Evolutionary conservation across 73 alveolate species (phyloP).

Genomic region (Urostyla sp.): DNA sequence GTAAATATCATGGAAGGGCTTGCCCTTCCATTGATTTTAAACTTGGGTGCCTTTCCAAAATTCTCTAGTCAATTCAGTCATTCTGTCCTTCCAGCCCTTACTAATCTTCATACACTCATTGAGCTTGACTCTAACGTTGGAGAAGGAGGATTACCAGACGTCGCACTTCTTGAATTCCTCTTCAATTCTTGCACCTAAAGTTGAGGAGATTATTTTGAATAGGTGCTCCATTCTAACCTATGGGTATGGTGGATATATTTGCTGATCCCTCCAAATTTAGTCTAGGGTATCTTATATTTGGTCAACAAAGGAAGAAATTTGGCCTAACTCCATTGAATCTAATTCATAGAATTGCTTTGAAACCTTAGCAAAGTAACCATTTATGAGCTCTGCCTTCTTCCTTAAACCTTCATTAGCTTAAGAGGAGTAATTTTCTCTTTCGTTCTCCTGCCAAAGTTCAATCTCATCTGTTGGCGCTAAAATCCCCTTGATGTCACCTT

Average conservation of each 20-base stretch:
- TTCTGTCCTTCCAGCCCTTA: conserved; percentile 69
- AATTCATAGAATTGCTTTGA: conserved; percentile 58
- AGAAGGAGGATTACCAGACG: conserved; percentile 68
- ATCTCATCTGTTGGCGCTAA: conserved; percentile 79
- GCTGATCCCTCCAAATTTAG: conserved; percentile 67
- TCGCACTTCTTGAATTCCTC: conserved; percentile 59
- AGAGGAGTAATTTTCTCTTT: conserved; percentile 42
- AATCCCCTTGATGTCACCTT: conserved; percentile 67
- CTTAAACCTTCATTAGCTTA: conserved; percentile 55
- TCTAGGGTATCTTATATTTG: conserved; percentile 69
- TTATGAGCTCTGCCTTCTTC: conserved; percentile 69
- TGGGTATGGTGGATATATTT: conserved; percentile 62
- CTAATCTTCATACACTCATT: conserved; percentile 75
- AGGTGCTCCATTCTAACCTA: conserved; percentile 78
- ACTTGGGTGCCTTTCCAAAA: conserved; percentile 52
- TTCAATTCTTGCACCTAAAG: conserved; percentile 69
- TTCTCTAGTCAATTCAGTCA: conserved; percentile 51
- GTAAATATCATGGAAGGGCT: conserved; percentile 50
- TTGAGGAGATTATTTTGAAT: conserved; percentile 63
- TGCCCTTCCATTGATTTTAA: conserved; percentile 66
- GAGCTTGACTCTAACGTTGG: conserved; percentile 73
- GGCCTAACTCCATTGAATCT: conserved; percentile 61
- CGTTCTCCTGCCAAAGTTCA: conserved; percentile 76
- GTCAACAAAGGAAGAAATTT: conserved; percentile 61
- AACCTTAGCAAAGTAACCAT: conserved; percentile 58